These are phyloP conservation scores for Hanseniaspora uvarum DNA, from an alignment of 1,139 yeast species.

Conservation along the genomic window DNA sequence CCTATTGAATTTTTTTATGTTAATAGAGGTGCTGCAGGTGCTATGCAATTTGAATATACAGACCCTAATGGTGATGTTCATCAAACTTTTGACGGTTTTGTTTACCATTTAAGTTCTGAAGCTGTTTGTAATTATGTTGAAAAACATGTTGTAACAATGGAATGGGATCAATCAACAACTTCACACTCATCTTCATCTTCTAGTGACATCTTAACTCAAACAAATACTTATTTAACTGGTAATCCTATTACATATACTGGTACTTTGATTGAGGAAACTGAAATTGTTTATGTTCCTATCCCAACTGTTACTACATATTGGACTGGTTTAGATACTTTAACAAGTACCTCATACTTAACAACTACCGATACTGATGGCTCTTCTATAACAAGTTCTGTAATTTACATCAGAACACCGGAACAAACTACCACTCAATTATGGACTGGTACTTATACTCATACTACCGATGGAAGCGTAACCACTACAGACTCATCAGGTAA, in stretches of 20 bases:
- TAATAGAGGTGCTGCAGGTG: conserved; percentile 21
- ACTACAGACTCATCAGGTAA: not conserved
- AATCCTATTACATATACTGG: conserved; percentile 1
- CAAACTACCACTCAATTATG: conserved; percentile 9
- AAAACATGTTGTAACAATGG: not conserved
- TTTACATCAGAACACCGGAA: conserved; percentile 18
- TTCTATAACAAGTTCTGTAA: not conserved
- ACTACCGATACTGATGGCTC: conserved; percentile 4
- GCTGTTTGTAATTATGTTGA: not conserved
- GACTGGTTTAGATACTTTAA: conserved; percentile 12
- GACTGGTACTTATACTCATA: not conserved
- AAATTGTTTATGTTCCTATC: not conserved
- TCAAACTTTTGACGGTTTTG: conserved; percentile 1
- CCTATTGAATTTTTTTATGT: conserved; percentile 22
- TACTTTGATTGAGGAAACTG: not conserved
- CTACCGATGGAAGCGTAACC: not conserved
- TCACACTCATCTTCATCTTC: not conserved
- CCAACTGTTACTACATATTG: conserved; percentile 3
- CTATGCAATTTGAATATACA: conserved; percentile 19
- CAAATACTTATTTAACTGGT: conserved; percentile 11
- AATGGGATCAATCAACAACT: not conserved
- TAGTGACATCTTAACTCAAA: not conserved
- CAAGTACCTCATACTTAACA: conserved; percentile 7
- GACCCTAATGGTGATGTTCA: conserved; percentile 20
- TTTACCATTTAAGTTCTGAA: not conserved